Conservation (phyloP, 1,284 basidiomycete species). For the Cutaneotrichosporon sp. region DNA sequence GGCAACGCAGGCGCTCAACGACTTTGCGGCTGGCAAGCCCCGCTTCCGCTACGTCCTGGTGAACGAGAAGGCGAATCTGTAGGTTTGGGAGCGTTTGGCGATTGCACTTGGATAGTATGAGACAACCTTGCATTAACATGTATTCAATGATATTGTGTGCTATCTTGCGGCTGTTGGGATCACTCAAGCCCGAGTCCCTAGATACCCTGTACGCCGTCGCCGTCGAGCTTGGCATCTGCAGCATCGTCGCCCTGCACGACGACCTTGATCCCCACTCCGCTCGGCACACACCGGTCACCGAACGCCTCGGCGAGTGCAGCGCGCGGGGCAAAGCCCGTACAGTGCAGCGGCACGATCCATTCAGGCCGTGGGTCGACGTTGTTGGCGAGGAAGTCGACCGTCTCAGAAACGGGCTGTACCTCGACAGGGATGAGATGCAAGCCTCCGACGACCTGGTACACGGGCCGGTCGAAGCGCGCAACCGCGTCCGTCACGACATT, state of each 20-base stretch:
- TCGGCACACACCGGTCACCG: constrained; percentile 63
- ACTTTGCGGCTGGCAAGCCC: constrained; percentile 50
- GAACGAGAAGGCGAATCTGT: too few relatives aligned
- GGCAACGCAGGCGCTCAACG: constrained; percentile 50
- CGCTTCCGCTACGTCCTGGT: constrained; percentile 52
- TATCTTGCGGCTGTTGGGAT: too few relatives aligned
- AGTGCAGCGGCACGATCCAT: constrained; percentile 76
- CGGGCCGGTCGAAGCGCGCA: constrained; percentile 58
- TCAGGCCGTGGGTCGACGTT: constrained; percentile 59
- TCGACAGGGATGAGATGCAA: constrained; percentile 69
- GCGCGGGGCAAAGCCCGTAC: constrained; percentile 68
- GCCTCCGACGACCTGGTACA: constrained; percentile 77
- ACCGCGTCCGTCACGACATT: constrained; percentile 70
- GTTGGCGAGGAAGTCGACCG: constrained; percentile 63
- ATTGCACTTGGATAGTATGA: too few relatives aligned
- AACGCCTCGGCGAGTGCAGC: constrained; percentile 62
- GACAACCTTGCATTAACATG: too few relatives aligned
- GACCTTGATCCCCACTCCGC: constrained; percentile 65
- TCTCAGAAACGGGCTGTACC: constrained; percentile 59
- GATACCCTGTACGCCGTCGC: constrained; percentile 3
- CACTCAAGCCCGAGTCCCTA: too few relatives aligned
- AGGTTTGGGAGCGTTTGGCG: too few relatives aligned
- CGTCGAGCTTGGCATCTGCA: constrained; percentile 15
- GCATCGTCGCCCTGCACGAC: constrained; percentile 46
- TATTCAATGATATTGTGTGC: too few relatives aligned